Conservation (phyloP, 108 stramenopile genomes). For the Pseudonitzschia delicatissima region DNA sequence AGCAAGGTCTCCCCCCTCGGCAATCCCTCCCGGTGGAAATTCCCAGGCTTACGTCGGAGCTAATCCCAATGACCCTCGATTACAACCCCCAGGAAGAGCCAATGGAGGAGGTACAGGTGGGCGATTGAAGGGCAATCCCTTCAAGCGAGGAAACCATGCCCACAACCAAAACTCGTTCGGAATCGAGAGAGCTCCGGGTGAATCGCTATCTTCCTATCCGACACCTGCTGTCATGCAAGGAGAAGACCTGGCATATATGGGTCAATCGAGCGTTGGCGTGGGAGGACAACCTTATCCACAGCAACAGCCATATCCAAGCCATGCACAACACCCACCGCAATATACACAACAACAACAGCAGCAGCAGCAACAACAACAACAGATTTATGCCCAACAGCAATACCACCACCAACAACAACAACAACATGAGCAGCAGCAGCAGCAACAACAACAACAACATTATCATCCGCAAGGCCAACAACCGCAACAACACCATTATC, state of each 20-base stretch:
- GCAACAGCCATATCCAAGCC: no score
- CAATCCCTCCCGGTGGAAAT: constrained; percentile 18
- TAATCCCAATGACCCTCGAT: background rate
- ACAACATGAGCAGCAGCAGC: constrained; percentile 11
- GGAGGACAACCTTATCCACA: background rate
- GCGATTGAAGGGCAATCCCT: constrained; percentile 1
- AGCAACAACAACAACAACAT: constrained; percentile 18
- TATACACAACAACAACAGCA: constrained; percentile 18
- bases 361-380: constrained; percentile 18
- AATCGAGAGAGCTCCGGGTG: constrained; percentile 5
- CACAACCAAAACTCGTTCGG: constrained; percentile 19
- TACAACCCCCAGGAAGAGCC: no score
- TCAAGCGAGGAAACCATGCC: constrained; percentile 5
- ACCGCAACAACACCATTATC: constrained; percentile 10
- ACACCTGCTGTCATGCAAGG: constrained; percentile 1
- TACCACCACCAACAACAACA: constrained; percentile 30
- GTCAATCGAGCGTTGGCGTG: background rate
- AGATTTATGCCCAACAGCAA: constrained; percentile 17
- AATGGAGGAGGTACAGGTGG: background rate
- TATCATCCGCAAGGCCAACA: constrained; percentile 1
- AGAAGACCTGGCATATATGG: constrained; percentile 12
- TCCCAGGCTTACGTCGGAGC: background rate
- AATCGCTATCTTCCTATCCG: constrained; percentile 5
- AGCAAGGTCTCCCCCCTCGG: constrained; percentile 35
- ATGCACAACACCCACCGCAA: background rate